Percentiles rank a stretch among this genome's conserved stretches.
These are phyloP conservation scores for Petunia axillaris DNA, from an alignment of 257 asterid genomes.

Conservation along the genomic window DNA sequence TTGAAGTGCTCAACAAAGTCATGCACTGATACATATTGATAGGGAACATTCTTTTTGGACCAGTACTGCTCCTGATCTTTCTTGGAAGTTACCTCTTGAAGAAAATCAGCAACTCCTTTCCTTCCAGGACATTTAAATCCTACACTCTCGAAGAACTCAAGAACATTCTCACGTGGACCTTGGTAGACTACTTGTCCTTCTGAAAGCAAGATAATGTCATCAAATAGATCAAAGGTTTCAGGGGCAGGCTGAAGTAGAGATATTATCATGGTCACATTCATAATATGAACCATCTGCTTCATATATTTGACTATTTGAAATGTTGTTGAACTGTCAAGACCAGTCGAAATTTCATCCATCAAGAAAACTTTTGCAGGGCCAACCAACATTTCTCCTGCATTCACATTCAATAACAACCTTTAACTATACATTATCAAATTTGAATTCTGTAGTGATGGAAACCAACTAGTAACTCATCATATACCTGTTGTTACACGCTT, in stretches of 20 bases:
- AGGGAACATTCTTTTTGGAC: slow-evolving; percentile 50
- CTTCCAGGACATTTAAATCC: slow-evolving; percentile 74
- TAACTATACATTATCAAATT: neutral
- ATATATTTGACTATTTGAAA: slow-evolving; percentile 63
- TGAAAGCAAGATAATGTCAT: slow-evolving; percentile 63
- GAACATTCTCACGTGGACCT: slow-evolving; percentile 65
- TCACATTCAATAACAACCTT: neutral
- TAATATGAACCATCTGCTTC: slow-evolving; percentile 71
- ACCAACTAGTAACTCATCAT: slow-evolving; percentile 2
- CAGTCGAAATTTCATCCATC: slow-evolving; percentile 78
- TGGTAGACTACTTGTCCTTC: slow-evolving; percentile 67
- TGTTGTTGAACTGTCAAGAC: slow-evolving; percentile 76
- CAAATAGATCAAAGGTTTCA: slow-evolving; percentile 66
- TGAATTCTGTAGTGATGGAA: neutral
- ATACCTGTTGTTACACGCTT: slow-evolving; percentile 71
- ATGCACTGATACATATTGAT: slow-evolving; percentile 47
- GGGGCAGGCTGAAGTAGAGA: slow-evolving; percentile 83
- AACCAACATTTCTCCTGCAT: slow-evolving; percentile 73
- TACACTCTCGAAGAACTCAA: slow-evolving; percentile 58
- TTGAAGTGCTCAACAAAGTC: slow-evolving; percentile 48
- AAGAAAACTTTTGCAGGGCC: slow-evolving; percentile 71
- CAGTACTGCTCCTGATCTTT: slow-evolving; percentile 77
- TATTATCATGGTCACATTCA: slow-evolving; percentile 64
- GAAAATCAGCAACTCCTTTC: slow-evolving; percentile 72
- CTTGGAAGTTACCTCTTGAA: slow-evolving; percentile 71